Evolutionary conservation across 768 basidiomycete species (phyloP).

Genomic region (Lentinula aciculospora): DNA sequence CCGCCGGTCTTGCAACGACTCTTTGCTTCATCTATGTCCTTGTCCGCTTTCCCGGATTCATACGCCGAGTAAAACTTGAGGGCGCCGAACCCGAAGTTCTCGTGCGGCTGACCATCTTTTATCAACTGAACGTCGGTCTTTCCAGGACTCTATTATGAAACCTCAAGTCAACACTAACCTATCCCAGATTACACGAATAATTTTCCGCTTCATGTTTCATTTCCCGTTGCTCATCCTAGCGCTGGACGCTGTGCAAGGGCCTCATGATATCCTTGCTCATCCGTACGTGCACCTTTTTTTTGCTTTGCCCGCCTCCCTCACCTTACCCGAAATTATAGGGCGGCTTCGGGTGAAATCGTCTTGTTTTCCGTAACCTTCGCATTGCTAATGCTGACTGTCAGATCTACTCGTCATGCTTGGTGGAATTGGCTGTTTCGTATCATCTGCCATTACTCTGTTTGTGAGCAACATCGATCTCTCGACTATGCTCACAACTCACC

Average conservation of each 20-base stretch:
- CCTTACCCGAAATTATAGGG: conserved; percentile 23
- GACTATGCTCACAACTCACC: conserved; percentile 41
- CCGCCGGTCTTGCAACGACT: conserved; percentile 62
- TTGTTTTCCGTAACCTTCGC: background rate
- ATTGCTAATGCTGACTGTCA: conserved; percentile 15
- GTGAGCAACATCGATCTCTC: conserved; percentile 31
- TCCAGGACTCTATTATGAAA: background rate
- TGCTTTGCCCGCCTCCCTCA: background rate
- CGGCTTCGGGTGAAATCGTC: conserved; percentile 51
- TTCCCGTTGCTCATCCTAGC: conserved; percentile 63
- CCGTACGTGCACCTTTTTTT: conserved; percentile 37
- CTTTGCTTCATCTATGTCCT: conserved; percentile 69
- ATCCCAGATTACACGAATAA: conserved; percentile 56
- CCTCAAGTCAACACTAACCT: background rate
- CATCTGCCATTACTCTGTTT: conserved; percentile 74
- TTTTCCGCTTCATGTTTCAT: conserved; percentile 73
- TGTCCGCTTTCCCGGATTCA: conserved; percentile 63
- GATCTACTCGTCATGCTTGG: conserved; percentile 71
- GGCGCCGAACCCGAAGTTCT: conserved; percentile 75
- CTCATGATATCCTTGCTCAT: conserved; percentile 44
- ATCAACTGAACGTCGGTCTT: conserved; percentile 60
- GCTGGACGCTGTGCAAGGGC: conserved; percentile 52
- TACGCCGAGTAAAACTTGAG: conserved; percentile 63
- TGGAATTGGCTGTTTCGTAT: conserved; percentile 72
- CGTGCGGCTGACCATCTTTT: conserved; percentile 67